These are phyloP conservation scores for Hemileccinum rubropunctum DNA, from an alignment of 768 basidiomycete genomes.

Conservation along the genomic window DNA sequence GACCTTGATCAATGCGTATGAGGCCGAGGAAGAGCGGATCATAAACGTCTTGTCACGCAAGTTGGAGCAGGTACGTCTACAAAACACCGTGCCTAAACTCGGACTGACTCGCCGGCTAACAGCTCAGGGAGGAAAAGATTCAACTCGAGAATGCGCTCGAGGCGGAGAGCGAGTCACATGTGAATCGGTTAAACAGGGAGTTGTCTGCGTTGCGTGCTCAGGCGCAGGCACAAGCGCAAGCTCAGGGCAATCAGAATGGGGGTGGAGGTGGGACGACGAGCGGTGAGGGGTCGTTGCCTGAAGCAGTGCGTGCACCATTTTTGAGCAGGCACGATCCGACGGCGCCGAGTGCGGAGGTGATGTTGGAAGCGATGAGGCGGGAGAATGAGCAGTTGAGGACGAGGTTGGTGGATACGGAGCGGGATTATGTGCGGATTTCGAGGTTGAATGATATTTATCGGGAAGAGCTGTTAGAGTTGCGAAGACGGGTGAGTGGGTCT, in stretches of 20 bases:
- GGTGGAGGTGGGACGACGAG: neutral
- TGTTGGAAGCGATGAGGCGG: conserved; percentile 71
- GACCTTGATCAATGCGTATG: conserved; percentile 83
- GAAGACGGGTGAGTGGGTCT: conserved; percentile 57
- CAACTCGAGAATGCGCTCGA: conserved; percentile 78
- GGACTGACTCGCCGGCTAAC: no score
- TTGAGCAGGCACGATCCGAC: conserved; percentile 28
- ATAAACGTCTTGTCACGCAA: conserved; percentile 81
- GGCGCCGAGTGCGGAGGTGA: conserved; percentile 46
- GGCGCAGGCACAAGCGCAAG: conserved; percentile 40
- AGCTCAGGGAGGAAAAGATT: conserved; percentile 86
- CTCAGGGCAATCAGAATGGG: conserved; percentile 12
- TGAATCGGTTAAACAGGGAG: conserved; percentile 72
- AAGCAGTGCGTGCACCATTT: conserved; percentile 1
- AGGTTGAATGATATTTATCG: conserved; percentile 81
- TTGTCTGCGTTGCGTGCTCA: conserved; percentile 62
- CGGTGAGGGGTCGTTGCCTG: no score
- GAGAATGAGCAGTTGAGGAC: conserved; percentile 77
- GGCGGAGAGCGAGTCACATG: conserved; percentile 84
- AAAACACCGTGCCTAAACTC: neutral
- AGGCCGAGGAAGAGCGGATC: conserved; percentile 88
- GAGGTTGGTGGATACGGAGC: conserved; percentile 68
- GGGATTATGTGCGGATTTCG: conserved; percentile 71
- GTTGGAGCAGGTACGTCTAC: conserved; percentile 70
- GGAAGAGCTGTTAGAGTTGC: conserved; percentile 78